Evolutionary conservation across 179 eudicot genomes (phyloP).

Genomic region (Amaranthus tricolor): DNA sequence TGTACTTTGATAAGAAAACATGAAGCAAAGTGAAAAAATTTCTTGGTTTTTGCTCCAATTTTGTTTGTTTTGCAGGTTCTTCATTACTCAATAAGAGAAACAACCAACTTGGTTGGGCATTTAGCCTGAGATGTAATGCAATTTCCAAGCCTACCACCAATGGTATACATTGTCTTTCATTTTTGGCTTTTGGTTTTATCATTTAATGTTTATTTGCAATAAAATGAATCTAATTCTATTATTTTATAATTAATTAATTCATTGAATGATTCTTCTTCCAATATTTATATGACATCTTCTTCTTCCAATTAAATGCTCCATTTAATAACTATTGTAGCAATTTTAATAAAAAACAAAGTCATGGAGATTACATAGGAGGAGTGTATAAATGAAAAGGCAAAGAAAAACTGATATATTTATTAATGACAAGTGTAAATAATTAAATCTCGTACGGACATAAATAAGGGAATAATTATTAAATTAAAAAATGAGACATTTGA

Average conservation of each 20-base stretch:
- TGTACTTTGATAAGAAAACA: not conserved
- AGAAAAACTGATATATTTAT: too few species aligned
- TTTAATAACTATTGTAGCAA: too few species aligned
- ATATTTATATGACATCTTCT: too few species aligned
- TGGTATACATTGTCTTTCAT: constrained; percentile 33
- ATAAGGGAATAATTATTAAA: too few species aligned
- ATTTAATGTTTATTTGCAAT: not conserved
- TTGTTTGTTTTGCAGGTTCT: constrained; percentile 25
- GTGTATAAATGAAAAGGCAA: too few species aligned
- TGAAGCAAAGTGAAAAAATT: not conserved
- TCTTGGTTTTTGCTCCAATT: constrained; percentile 8
- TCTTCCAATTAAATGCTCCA: too few species aligned
- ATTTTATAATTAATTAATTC: not conserved
- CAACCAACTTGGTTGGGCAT: constrained; percentile 19
- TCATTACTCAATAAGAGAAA: constrained; percentile 22
- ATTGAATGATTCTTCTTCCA: not conserved
- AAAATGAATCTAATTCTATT: not conserved
- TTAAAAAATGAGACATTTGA: too few species aligned
- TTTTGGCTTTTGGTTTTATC: not conserved
- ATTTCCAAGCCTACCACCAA: constrained; percentile 41
- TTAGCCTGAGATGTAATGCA: constrained; percentile 42
- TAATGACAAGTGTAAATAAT: too few species aligned
- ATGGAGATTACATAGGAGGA: too few species aligned
- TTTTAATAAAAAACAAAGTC: too few species aligned
- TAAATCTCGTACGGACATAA: too few species aligned